A percentile compares a stretch with the other conserved stretches of the same genome.
Conservation (phyloP, 2,329 filamentous ascomycete genomes). For the Fusarium sp. region DNA sequence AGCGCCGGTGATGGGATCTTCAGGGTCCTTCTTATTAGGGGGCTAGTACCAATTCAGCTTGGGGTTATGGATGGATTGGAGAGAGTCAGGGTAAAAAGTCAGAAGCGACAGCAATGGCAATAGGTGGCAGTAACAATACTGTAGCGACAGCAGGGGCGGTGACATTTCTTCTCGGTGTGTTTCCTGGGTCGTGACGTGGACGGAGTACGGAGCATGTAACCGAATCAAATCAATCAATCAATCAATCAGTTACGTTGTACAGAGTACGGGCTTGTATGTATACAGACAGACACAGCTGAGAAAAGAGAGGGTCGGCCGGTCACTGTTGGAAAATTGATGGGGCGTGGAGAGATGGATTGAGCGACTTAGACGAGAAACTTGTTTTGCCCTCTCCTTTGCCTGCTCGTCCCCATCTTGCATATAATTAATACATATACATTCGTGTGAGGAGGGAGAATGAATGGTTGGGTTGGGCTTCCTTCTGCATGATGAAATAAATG, state of each 20-base stretch:
- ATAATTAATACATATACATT: not conserved
- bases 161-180: not conserved
- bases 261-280: not conserved
- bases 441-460: not conserved
- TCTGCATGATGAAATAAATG: constrained; percentile 18
- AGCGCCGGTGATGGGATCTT: constrained; percentile 37
- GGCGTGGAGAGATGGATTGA: constrained; percentile 1
- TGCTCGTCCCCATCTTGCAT: not conserved
- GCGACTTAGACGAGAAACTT: constrained; percentile 13
- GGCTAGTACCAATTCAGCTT: constrained; percentile 21
- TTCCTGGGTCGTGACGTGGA: constrained; percentile 13
- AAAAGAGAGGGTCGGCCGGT: constrained; percentile 3
- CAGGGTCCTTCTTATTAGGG: constrained; percentile 40
- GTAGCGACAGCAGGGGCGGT: not conserved
- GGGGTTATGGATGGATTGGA: not conserved
- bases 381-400: not conserved
- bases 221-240: not conserved
- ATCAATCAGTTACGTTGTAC: not conserved
- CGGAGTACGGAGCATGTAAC: not conserved
- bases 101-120: not conserved
- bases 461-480: not conserved
- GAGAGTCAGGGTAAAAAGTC: not conserved
- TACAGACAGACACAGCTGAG: not conserved
- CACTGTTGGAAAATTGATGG: constrained; percentile 15
- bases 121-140: not conserved